Conservation (phyloP, 345 rosid genomes). For the Pelargonium nanum region DNA sequence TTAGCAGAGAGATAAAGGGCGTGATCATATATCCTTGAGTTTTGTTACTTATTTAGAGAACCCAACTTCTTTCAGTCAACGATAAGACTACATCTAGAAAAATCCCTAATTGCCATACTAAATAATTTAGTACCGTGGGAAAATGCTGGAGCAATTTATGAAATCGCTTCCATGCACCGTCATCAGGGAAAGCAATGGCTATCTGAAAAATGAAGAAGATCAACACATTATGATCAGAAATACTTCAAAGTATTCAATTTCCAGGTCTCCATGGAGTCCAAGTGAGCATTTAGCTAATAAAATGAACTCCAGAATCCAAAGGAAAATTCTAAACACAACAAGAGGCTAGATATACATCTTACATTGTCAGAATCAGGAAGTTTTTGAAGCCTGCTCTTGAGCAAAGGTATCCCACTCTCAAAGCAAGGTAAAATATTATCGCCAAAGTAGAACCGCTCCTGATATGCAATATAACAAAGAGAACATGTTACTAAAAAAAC, state of each 20-base stretch:
- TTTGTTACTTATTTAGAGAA: not conserved
- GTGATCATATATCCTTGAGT: no score
- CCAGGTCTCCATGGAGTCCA: not conserved
- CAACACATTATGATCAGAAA: not conserved
- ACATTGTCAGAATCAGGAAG: conserved; percentile 94
- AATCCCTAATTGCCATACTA: conserved; percentile 4
- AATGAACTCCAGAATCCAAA: not conserved
- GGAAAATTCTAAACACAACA: not conserved
- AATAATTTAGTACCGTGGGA: conserved; percentile 46
- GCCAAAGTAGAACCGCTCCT: conserved; percentile 98
- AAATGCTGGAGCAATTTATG: conserved; percentile 96
- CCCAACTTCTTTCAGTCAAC: not conserved
- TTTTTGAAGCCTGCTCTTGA: conserved; percentile 62
- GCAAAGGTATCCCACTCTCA: conserved; percentile 95
- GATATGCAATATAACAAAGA: conserved; percentile 8
- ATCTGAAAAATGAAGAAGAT: conserved; percentile 43
- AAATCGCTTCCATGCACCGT: conserved; percentile 97
- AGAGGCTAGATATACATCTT: conserved; percentile 15
- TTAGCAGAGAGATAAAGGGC: not conserved
- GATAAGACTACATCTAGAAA: not conserved
- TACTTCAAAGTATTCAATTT: not conserved
- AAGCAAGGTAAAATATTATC: conserved; percentile 87
- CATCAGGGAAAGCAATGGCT: conserved; percentile 97
- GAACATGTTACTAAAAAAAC: not conserved
- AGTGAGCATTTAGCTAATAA: not conserved